These are phyloP conservation scores for Grosmannia clavigera DNA, from an alignment of 2,329 filamentous ascomycete species.

Conservation along the genomic window DNA sequence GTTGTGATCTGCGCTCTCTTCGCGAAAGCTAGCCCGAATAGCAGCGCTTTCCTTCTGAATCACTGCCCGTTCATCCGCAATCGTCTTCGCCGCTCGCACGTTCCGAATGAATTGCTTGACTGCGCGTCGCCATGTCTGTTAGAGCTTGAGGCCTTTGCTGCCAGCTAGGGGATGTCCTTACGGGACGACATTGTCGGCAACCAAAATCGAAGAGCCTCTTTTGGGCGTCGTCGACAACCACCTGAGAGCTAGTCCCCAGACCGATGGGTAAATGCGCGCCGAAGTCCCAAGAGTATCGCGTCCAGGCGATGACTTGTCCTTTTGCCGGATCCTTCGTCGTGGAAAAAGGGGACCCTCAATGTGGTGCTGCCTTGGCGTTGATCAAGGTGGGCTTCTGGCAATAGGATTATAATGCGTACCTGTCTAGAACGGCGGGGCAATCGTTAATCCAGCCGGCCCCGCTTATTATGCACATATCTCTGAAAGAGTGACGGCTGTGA, in stretches of 20 bases:
- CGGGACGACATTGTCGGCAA: conserved; percentile 10
- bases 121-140: conserved; percentile 25
- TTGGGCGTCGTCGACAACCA: conserved; percentile 1
- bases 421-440: conserved; percentile 10
- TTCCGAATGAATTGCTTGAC: conserved; percentile 99
- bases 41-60: conserved; percentile 98
- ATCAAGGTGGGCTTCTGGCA: conserved; percentile 1
- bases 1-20: conserved; percentile 87
- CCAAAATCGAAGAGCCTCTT: conserved; percentile 5
- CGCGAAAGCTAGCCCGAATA: conserved; percentile 92
- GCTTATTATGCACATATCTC: background rate
- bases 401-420: background rate
- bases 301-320: background rate
- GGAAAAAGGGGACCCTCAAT: background rate
- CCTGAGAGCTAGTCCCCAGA: background rate
- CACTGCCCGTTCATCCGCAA: conserved; percentile 94
- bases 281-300: background rate
- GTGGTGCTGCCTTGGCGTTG: conserved; percentile 2
- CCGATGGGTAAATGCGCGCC: background rate
- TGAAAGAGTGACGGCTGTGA: too few species aligned
- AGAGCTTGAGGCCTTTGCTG: background rate
- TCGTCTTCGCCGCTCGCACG: conserved; percentile 95
- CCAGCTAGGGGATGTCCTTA: conserved; percentile 3
- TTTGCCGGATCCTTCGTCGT: background rate
- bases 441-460: conserved; percentile 11